Percentiles rank a stretch among this genome's conserved stretches.
Evolutionary conservation across 805 yeast species (phyloP).

Genomic region (Ogataea siamensis): DNA sequence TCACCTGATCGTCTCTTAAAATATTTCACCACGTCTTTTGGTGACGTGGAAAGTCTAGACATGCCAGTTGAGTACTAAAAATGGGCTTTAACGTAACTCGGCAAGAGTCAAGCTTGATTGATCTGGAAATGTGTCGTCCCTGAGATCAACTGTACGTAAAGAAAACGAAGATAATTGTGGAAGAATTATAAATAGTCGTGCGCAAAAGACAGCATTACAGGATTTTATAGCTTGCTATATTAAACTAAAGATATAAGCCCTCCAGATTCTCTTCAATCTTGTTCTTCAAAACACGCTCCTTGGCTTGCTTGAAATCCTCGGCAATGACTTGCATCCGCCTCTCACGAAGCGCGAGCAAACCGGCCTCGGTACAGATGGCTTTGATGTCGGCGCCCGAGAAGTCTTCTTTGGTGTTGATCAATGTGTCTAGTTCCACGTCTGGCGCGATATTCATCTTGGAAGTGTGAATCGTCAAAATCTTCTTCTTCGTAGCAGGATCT

Average conservation of each 20-base stretch:
- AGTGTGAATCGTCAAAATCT: slow-evolving; percentile 89
- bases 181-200: slow-evolving; percentile 8
- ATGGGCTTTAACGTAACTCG: background rate
- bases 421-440: slow-evolving; percentile 85
- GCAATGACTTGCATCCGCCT: slow-evolving; percentile 97
- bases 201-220: slow-evolving; percentile 1
- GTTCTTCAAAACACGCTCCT: slow-evolving; percentile 93
- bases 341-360: slow-evolving; percentile 90
- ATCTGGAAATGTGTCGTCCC: background rate
- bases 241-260: slow-evolving; percentile 66
- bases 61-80: background rate
- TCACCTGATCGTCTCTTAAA: slow-evolving; percentile 27
- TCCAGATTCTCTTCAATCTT: slow-evolving; percentile 95
- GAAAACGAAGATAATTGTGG: slow-evolving; percentile 1
- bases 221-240: slow-evolving; percentile 1
- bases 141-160: background rate
- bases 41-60: slow-evolving; percentile 19
- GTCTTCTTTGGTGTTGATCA: slow-evolving; percentile 89
- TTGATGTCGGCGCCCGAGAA: slow-evolving; percentile 96
- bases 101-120: background rate
- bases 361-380: slow-evolving; percentile 97
- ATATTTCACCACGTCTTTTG: slow-evolving; percentile 24
- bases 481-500: slow-evolving; percentile 87
- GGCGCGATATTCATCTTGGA: slow-evolving; percentile 86
- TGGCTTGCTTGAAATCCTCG: slow-evolving; percentile 88